A percentile compares a stretch with the other conserved stretches of the same genome.
phyloP scores from a whole-genome alignment of 2,329 filamentous ascomycete genomes.

The Pseudogymnoascus verrucosus region DNA sequence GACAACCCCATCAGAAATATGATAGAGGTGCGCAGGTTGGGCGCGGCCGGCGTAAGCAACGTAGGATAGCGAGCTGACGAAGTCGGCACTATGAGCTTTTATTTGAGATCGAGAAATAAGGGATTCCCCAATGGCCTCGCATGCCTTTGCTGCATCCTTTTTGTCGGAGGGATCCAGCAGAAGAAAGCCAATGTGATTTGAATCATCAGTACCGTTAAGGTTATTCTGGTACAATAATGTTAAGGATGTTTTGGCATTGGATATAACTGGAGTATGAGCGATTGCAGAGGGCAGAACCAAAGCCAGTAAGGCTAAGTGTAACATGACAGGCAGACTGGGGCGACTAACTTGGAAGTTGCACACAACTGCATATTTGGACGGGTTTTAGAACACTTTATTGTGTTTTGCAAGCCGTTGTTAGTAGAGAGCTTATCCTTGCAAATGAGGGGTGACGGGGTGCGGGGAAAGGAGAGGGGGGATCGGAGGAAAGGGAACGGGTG shows the following conservation, averaged over 20 bases:
- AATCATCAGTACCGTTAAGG: constrained; percentile 43
- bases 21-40: constrained; percentile 32
- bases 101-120: constrained; percentile 36
- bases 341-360: not conserved
- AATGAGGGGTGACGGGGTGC: not conserved
- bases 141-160: constrained; percentile 34
- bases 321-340: not conserved
- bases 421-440: not conserved
- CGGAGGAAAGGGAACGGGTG: not conserved
- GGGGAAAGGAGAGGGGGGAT: not conserved
- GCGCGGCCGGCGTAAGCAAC: constrained; percentile 34
- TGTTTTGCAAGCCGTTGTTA: not conserved
- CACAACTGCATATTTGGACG: not conserved
- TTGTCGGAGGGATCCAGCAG: constrained; percentile 37
- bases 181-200: constrained; percentile 43
- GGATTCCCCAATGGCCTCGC: constrained; percentile 38
- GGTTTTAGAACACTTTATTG: not conserved
- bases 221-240: constrained; percentile 48
- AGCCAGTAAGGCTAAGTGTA: not conserved
- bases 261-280: not conserved
- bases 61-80: constrained; percentile 38
- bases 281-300: constrained; percentile 1
- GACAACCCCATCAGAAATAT: constrained; percentile 34
- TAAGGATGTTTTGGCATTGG: constrained; percentile 36
- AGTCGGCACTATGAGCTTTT: constrained; percentile 36